Evolutionary conservation across 345 rosid genomes (phyloP).

Genomic region (Syzygium oleosum): DNA sequence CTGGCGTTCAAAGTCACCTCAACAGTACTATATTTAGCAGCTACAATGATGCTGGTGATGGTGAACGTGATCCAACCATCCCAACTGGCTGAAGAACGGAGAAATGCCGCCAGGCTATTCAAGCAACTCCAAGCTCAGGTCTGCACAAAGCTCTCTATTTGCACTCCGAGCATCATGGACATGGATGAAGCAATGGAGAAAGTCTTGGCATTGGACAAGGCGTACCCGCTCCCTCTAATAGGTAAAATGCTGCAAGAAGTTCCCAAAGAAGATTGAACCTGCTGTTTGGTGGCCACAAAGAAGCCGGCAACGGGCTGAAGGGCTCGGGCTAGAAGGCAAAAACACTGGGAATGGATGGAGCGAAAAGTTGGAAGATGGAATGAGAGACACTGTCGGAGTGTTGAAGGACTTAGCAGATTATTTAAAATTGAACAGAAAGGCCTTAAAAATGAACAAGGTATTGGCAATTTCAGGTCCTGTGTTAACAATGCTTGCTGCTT

Average conservation of each 20-base stretch:
- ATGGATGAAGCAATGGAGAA: constrained; percentile 32
- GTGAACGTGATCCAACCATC: constrained; percentile 54
- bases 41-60: constrained; percentile 25
- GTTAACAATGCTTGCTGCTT: constrained; percentile 29
- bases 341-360: constrained; percentile 29
- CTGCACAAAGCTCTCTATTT: constrained; percentile 11
- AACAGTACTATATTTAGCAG: constrained; percentile 24
- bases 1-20: constrained; percentile 29
- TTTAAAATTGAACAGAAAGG: constrained; percentile 21
- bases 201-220: constrained; percentile 40
- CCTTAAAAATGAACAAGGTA: constrained; percentile 25
- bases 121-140: constrained; percentile 34
- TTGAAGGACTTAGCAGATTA: constrained; percentile 36
- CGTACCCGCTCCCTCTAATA: constrained; percentile 47
- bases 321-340: neutral
- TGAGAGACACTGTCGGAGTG: constrained; percentile 20
- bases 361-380: constrained; percentile 25
- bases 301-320: neutral
- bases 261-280: constrained; percentile 32
- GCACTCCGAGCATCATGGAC: constrained; percentile 15
- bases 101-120: constrained; percentile 41
- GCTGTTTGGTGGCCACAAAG: constrained; percentile 44
- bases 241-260: constrained; percentile 48
- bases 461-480: constrained; percentile 41
- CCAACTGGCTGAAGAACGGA: constrained; percentile 53